Evolutionary conservation across 2,329 filamentous ascomycete genomes (phyloP).

Genomic region (Beauveria sp.): DNA sequence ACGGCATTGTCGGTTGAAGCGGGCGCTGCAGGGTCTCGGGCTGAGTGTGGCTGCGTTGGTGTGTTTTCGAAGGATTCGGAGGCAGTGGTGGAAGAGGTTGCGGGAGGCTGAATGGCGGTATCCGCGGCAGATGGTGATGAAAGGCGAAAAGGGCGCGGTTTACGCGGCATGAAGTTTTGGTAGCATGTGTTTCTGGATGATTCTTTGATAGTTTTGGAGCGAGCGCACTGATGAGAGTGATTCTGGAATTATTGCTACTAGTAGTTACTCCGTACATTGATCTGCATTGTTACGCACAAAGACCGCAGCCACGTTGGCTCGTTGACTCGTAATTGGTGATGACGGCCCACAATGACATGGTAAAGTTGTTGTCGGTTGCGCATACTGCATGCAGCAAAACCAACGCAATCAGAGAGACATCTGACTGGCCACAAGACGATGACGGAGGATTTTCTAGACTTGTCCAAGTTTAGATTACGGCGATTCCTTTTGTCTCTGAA

Average conservation of each 20-base stretch:
- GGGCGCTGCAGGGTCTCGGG: not conserved
- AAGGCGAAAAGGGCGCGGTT: not conserved
- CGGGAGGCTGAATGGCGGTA: not conserved
- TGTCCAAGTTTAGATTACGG: not conserved
- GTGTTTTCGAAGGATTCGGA: not conserved
- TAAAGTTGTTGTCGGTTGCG: too few species aligned
- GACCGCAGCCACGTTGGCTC: not conserved
- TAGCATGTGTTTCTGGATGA: not conserved
- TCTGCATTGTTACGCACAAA: not conserved
- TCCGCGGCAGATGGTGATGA: not conserved
- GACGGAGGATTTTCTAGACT: not conserved
- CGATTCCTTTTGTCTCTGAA: not conserved
- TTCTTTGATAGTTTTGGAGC: not conserved
- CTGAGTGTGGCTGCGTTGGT: not conserved
- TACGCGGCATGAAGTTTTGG: not conserved
- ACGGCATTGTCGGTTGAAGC: not conserved
- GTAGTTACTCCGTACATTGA: too few species aligned
- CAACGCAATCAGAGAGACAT: too few species aligned
- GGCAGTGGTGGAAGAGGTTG: not conserved
- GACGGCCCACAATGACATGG: not conserved
- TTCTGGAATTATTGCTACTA: not conserved
- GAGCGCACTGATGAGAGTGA: not conserved
- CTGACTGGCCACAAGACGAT: not conserved
- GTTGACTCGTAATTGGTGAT: not conserved
- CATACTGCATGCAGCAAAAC: too few species aligned